Conservation (phyloP, 2,329 filamentous ascomycete genomes). For the Fusarium brachygibbosum region DNA sequence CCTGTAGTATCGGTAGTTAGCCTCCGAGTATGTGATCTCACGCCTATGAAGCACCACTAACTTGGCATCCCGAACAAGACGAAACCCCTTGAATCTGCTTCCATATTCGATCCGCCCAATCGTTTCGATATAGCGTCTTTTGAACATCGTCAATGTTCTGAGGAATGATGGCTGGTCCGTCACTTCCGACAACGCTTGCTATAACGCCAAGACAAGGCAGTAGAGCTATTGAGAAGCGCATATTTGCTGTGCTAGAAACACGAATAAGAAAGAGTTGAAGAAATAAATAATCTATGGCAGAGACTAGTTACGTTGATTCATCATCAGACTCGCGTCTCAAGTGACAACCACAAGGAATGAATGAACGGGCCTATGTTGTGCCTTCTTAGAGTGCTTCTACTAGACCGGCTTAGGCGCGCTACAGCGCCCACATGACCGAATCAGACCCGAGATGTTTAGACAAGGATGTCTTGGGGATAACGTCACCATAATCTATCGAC, state of each 20-base stretch:
- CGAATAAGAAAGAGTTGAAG: neutral
- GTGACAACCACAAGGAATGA: conserved; percentile 19
- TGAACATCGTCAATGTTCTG: conserved; percentile 18
- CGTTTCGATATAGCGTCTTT: conserved; percentile 23
- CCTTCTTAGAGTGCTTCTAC: conserved; percentile 7
- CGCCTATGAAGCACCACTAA: neutral
- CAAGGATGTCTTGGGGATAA: conserved; percentile 24
- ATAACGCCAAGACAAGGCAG: conserved; percentile 27
- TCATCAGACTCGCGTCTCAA: conserved; percentile 25
- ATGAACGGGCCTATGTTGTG: neutral
- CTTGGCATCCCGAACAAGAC: conserved; percentile 45
- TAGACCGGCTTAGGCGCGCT: conserved; percentile 24
- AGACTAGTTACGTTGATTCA: conserved; percentile 11
- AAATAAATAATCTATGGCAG: neutral
- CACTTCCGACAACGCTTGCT: conserved; percentile 17
- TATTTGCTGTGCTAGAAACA: neutral
- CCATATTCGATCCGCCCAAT: conserved; percentile 40
- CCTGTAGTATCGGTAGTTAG: conserved; percentile 33
- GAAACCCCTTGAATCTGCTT: conserved; percentile 33
- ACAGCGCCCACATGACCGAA: conserved; percentile 36
- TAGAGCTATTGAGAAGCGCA: conserved; percentile 23
- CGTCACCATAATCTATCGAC: conserved; percentile 23
- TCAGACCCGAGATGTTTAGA: conserved; percentile 12
- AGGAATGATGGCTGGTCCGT: conserved; percentile 14
- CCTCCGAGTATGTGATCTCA: neutral